These are phyloP conservation scores for Podaxis carcinomalis DNA, from an alignment of 768 basidiomycete species.

Conservation along the genomic window DNA sequence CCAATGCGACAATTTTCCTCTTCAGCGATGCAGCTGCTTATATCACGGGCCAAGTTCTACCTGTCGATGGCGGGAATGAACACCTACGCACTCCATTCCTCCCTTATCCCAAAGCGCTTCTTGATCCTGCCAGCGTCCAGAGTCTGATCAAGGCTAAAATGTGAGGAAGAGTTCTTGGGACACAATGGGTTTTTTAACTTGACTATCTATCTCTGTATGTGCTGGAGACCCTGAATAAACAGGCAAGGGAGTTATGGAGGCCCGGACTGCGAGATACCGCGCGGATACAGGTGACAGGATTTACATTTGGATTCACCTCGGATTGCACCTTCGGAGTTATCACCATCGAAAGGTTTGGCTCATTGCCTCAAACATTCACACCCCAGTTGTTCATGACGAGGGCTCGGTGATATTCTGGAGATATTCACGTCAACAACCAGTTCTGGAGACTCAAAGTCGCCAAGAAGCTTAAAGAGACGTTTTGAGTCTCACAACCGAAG, in stretches of 20 bases:
- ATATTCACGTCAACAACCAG: neutral
- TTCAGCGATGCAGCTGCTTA: constrained; percentile 78
- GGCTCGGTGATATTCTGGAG: constrained; percentile 9
- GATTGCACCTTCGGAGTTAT: neutral
- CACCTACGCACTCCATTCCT: constrained; percentile 44
- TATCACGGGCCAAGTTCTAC: constrained; percentile 72
- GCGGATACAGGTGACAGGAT: neutral
- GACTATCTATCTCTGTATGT: neutral
- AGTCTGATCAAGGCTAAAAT: constrained; percentile 49
- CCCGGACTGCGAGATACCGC: neutral
- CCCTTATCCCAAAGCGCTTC: constrained; percentile 60
- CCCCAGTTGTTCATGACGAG: neutral
- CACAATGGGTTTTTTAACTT: neutral
- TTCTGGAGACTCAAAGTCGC: neutral
- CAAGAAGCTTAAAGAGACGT: constrained; percentile 2
- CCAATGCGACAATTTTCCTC: constrained; percentile 70
- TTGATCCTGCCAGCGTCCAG: constrained; percentile 52
- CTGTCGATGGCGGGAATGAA: constrained; percentile 64
- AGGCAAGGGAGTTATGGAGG: neutral
- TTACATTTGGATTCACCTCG: neutral
- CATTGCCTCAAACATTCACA: constrained; percentile 1
- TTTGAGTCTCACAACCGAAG: neutral
- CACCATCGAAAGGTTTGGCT: neutral
- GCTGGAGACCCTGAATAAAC: neutral
- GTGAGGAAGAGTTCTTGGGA: constrained; percentile 16